Percentiles rank a stretch among this genome's conserved stretches.
Evolutionary conservation across 305 asterid genomes (phyloP).

Genomic region (Andrographis paniculata): DNA sequence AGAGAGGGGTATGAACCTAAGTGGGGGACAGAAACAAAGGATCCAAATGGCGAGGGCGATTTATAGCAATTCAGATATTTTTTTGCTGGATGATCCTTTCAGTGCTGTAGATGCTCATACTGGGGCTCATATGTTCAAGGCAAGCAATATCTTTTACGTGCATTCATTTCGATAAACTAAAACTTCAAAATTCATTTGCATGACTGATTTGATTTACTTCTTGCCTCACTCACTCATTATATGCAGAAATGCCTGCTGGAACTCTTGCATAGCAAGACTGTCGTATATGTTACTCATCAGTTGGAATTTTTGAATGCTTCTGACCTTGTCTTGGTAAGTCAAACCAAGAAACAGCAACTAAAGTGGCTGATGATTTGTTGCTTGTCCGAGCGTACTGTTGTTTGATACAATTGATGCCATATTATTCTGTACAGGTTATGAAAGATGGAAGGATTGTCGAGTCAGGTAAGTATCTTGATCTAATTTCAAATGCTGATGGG

Average conservation of each 20-base stretch:
- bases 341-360: neutral
- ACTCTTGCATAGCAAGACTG: slow-evolving; percentile 39
- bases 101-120: slow-evolving; percentile 85
- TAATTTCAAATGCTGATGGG: slow-evolving; percentile 47
- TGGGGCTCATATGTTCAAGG: slow-evolving; percentile 81
- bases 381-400: neutral
- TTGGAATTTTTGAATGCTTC: slow-evolving; percentile 24
- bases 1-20: slow-evolving; percentile 63
- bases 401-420: neutral
- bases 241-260: slow-evolving; percentile 72
- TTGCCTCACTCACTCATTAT: slow-evolving; percentile 3
- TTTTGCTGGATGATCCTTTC: slow-evolving; percentile 73
- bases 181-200: neutral
- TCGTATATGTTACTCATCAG: slow-evolving; percentile 1
- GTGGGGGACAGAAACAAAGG: slow-evolving; percentile 83
- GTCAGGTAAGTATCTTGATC: slow-evolving; percentile 59
- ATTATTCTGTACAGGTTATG: slow-evolving; percentile 41
- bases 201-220: slow-evolving; percentile 1
- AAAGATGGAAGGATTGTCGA: slow-evolving; percentile 67
- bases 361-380: neutral
- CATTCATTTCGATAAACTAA: neutral
- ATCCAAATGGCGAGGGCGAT: slow-evolving; percentile 78
- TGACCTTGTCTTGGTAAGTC: slow-evolving; percentile 64
- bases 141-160: slow-evolving; percentile 12
- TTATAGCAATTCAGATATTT: slow-evolving; percentile 55